Base-by-base conservation (phyloP, 371 early-diverging fungal species). In the Agmasoma carcini region DNA sequence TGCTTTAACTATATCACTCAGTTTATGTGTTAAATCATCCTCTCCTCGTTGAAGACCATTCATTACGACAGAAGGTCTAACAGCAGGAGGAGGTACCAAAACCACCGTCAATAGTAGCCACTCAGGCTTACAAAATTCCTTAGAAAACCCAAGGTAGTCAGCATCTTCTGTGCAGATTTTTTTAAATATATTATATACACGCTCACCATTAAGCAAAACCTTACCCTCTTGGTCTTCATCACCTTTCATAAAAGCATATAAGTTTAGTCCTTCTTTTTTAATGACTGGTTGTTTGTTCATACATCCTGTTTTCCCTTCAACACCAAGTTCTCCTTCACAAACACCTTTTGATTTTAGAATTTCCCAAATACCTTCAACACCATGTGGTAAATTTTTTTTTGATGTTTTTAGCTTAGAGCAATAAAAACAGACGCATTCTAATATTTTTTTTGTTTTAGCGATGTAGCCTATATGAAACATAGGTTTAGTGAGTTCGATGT, bases 11-110 rank as follows among this genome's bases (percentile, higher is more conserved):
- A 98, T 88, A 74, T 92, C 92, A 61, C 83, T 83, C 31, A 93
- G 78, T 66, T 79, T 81, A 72, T 88, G 85, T 2, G 99, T 98
- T 68, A 98, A 81, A 81, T 98, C 96, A 72, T 98, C 99, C 78
- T 98, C 92, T 39, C 75, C 72, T 43, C 85, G 77, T 55, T 86
- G 81, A 0, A 82, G 80, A 45, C 91, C 94, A 45, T 91, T 91
- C 83, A 90, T 83, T 60, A 82, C 80, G 72, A 96, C 88, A 63
- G 90, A 86, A n/a, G 99, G 99, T 37, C 99, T 84, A 14, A 96
- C 95, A 31, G 88, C 80, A 66, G 92, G 90, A 5, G 99, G 99
- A 22, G 95, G 90, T 2, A 94, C 94, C 6, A 93, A 87, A 48
- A 98, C 76, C 2, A 85, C 83, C 2, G 86, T 84, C 40, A 92